A percentile compares a stretch with the other conserved stretches of the same genome.
phyloP scores from a whole-genome alignment of 495 filamentous ascomycete genomes.

The Xylaria flabelliformis region DNA sequence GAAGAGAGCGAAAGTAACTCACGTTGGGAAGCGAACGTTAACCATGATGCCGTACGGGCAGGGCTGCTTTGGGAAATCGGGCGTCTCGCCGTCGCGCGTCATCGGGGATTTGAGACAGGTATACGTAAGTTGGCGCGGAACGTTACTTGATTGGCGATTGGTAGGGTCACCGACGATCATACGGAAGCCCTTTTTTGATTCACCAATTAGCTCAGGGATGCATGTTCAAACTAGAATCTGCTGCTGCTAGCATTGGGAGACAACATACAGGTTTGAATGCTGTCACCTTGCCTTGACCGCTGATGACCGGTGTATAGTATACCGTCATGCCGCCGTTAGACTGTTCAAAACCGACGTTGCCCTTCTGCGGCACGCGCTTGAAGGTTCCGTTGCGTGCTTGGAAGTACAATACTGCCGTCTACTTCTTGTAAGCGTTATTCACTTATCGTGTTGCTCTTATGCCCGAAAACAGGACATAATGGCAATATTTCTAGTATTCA shows the following conservation, averaged over 20 bases:
- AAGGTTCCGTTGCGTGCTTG: conserved; percentile 43
- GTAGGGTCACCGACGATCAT: conserved; percentile 49
- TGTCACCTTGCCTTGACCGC: conserved; percentile 37
- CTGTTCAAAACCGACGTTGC: conserved; percentile 38
- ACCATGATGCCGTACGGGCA: conserved; percentile 51
- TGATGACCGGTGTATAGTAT: conserved; percentile 40
- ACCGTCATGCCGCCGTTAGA: conserved; percentile 42
- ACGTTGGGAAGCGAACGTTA: conserved; percentile 44
- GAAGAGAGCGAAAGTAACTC: conserved; percentile 27
- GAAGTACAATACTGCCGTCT: conserved; percentile 43
- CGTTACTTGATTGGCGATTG: conserved; percentile 35
- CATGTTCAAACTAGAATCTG: not conserved
- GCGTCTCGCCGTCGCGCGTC: conserved; percentile 39
- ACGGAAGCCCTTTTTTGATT: conserved; percentile 45
- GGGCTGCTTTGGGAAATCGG: conserved; percentile 39
- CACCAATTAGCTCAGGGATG: conserved; percentile 1
- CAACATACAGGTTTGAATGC: conserved; percentile 44
- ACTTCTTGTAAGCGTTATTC: conserved; percentile 3
- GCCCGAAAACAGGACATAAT: not conserved
- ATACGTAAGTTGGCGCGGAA: conserved; percentile 42
- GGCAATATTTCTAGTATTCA: too few relatives aligned
- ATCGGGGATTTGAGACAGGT: conserved; percentile 40
- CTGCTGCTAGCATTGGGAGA: not conserved
- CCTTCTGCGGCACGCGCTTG: conserved; percentile 41
- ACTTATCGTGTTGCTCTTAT: not conserved